Evolutionary conservation across 2,329 filamentous ascomycete species (phyloP).

Genomic region (Colletotrichum cereale): DNA sequence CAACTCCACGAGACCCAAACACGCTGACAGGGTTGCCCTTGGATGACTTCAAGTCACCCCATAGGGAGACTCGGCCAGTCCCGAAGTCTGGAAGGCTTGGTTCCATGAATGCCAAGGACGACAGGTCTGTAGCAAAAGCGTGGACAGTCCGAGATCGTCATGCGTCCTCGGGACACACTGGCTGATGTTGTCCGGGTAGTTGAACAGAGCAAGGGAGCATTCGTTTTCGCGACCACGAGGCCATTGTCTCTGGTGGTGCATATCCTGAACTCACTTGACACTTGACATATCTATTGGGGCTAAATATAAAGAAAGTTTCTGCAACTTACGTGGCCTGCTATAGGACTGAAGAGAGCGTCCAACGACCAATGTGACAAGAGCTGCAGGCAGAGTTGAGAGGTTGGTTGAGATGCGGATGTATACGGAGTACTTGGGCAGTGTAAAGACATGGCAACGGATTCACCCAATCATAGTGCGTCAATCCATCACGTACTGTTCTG

Average conservation of each 20-base stretch:
- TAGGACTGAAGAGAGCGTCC: background rate
- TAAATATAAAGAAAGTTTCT: background rate
- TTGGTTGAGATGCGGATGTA: background rate
- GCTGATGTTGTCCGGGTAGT: background rate
- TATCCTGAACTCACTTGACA: background rate
- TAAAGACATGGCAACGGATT: too few relatives aligned
- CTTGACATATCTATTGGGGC: too few relatives aligned
- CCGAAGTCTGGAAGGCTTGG: background rate
- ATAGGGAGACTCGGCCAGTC: conserved; percentile 9
- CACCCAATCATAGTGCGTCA: background rate
- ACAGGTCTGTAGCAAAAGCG: background rate
- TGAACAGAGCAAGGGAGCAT: background rate
- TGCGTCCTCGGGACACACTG: background rate
- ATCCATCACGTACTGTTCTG: conserved; percentile 17
- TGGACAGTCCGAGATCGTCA: background rate
- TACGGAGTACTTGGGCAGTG: too few relatives aligned
- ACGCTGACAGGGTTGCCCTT: conserved; percentile 19
- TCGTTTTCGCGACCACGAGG: background rate
- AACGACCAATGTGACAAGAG: background rate
- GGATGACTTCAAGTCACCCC: conserved; percentile 33
- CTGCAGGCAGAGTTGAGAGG: background rate
- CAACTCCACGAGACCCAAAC: conserved; percentile 33
- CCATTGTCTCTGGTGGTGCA: background rate
- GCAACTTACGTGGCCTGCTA: background rate
- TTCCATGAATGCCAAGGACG: conserved; percentile 4